Percentiles rank a stretch among this genome's conserved stretches.
phyloP scores from a whole-genome alignment of 495 filamentous ascomycete species.

The Xylaria scruposa region DNA sequence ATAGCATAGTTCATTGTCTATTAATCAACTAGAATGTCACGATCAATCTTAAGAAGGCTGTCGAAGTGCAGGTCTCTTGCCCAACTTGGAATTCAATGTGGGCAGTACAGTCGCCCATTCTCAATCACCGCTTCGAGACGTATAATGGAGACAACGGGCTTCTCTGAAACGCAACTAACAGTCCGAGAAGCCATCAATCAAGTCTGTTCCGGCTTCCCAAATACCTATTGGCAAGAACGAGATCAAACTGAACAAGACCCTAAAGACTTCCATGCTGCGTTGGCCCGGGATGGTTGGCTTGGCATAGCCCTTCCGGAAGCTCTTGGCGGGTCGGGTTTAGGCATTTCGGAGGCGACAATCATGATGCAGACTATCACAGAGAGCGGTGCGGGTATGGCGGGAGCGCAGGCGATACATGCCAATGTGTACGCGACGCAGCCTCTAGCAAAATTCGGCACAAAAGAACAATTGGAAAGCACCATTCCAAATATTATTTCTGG shows the following conservation, averaged over 20 bases:
- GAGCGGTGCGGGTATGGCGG: slow-evolving; percentile 78
- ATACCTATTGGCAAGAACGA: slow-evolving; percentile 72
- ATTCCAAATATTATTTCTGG: slow-evolving; percentile 75
- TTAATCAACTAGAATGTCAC: background rate
- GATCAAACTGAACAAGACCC: slow-evolving; percentile 76
- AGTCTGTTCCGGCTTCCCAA: slow-evolving; percentile 69
- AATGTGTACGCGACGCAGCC: slow-evolving; percentile 82
- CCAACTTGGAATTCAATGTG: background rate
- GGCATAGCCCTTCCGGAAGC: slow-evolving; percentile 80
- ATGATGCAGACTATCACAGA: slow-evolving; percentile 87
- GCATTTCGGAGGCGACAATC: slow-evolving; percentile 78
- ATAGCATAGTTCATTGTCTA: background rate
- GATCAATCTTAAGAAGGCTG: background rate
- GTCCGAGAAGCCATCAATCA: slow-evolving; percentile 73
- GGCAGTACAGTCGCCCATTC: background rate
- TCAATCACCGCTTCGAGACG: background rate
- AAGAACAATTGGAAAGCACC: slow-evolving; percentile 64
- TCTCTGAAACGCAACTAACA: slow-evolving; percentile 73
- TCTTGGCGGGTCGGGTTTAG: slow-evolving; percentile 77
- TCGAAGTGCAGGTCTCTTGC: background rate
- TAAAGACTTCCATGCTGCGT: slow-evolving; percentile 72
- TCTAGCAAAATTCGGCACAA: slow-evolving; percentile 71
- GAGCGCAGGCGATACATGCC: slow-evolving; percentile 77
- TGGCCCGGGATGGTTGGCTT: slow-evolving; percentile 84
- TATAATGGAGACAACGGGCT: slow-evolving; percentile 72